Evolutionary conservation across 1,139 yeast species (phyloP), one percentile per base, ranked within the genome.

Genomic region (Lodderomyces orthopsilosis): DNA sequence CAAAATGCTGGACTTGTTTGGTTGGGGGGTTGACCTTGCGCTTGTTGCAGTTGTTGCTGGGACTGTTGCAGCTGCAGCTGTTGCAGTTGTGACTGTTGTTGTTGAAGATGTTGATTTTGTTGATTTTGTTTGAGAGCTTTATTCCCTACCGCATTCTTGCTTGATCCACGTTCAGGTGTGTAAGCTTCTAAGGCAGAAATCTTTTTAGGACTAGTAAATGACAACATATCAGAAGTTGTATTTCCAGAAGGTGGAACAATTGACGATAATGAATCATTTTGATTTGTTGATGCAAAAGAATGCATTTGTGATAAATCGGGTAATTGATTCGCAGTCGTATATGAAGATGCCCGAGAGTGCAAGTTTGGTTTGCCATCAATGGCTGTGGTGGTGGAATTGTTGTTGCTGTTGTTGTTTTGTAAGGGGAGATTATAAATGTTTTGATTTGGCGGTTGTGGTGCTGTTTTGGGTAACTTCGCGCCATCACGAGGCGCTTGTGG

Each of bases 101-200:
- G 27, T 35, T 43, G 45, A 49, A 3, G 30, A 18, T 40, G 43
- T 32, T 23, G 44, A 19, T 32, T 19, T 23, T 32, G 27, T 32
- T 45, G 38, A 54, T 53, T 46, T 56, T 45, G 37, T 54, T 40
- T 24, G n/a, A 8, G 4, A 3, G 17, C n/a, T 30, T 30, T 30
- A 8, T 14, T 15, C 6, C 34, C 34, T 9, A 30, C 34, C 7
- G 24, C 35, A 49, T 48, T 22, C 40, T 41, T 26, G 30, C 26
- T 41, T 10, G 79, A 72, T 1, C 93, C 93, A 40, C 94, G 65
- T 53, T 85, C 94, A 1, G 95, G 94, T 0, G 95, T 86, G 54
- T 83, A 85, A 1, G 94, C 93, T 59, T 85, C 94, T 47, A 83
- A 67, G 6, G 88, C 87, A 23, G 79, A 71, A 14, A 81, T 74